Base-by-base conservation (phyloP, 306 rosid species). In the Cicer yamashitae region DNA sequence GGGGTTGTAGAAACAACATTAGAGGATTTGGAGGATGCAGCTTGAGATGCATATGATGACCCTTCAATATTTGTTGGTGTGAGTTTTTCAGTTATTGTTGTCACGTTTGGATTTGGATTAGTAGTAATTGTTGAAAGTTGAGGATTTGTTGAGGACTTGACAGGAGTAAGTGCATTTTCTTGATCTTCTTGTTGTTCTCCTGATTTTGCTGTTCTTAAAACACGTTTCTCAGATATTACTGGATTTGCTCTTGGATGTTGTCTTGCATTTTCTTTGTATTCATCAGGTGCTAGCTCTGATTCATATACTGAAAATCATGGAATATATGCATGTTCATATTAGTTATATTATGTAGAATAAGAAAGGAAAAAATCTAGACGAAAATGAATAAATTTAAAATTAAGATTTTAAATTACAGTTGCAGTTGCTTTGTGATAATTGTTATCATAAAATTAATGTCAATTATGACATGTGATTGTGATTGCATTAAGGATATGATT, bases 281-380 rank as follows among this genome's bases (percentile, higher is more conserved):
- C 80, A 37, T 91, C 91, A 0, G 96, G 97, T 15, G 98, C 96
- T 71, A 81, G 48, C 83, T 91, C 97, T 1, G 98, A 90, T 89
- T 94, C 97, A 44, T 90, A 89, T 89, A 90, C 97, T 94, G 86
- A 53, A 88, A 82, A 43, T 9, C 34, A 59, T 11, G 40, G 41
- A 58, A 58, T 58, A 25, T 57, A 25, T 57, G 18, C 30, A 67
- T 67, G 34, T 61, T 38, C 25, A 57, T n/a, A 58, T 18, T 7
- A 7, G 51, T 5, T 20, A 10, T 10, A 67, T 34, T 5, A 15
- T 25, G 4, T 25, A 3, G 4, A 25, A 10, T 12, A 8, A 1
- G 1, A 6, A 5, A 38, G 4, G 34, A 50, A 39, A 43, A 14
- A 4, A 6, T 46, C 0, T 53, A 38, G 20, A 4, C 2, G 5